Conservation (phyloP, 163 green algal species). For the Chlorella variabilis region DNA sequence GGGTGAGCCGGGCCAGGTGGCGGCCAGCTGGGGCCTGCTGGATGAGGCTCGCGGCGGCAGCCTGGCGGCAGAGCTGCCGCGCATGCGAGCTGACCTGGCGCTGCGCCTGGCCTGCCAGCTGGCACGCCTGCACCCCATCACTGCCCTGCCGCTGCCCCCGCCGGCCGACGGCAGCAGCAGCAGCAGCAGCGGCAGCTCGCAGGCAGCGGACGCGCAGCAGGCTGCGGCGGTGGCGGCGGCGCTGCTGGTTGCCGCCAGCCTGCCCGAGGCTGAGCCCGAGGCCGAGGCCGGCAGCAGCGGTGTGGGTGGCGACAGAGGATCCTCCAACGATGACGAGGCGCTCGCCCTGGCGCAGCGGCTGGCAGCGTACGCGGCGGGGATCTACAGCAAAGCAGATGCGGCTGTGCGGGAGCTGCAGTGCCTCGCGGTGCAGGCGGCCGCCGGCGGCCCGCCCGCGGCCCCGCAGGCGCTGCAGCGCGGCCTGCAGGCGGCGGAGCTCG, state of each 20-base stretch:
- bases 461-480: background rate
- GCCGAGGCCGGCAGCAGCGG: background rate
- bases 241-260: background rate
- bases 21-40: background rate
- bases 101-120: conserved; percentile 11
- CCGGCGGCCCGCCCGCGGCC: background rate
- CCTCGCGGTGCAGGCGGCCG: background rate
- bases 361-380: background rate
- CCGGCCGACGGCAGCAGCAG: background rate
- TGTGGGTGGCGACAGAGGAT: background rate
- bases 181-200: background rate
- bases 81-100: conserved; percentile 7
- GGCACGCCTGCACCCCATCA: conserved; percentile 13
- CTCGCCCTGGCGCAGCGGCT: background rate
- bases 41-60: background rate
- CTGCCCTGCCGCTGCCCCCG: background rate
- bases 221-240: background rate
- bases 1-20: background rate
- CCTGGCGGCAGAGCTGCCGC: background rate
- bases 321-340: background rate
- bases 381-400: background rate
- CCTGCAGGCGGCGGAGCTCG: background rate
- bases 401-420: conserved; percentile 20
- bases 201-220: too few relatives aligned
- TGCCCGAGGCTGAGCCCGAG: background rate